Conservation (phyloP, 2,329 filamentous ascomycete genomes). For the Sarocladiaceae sp. region DNA sequence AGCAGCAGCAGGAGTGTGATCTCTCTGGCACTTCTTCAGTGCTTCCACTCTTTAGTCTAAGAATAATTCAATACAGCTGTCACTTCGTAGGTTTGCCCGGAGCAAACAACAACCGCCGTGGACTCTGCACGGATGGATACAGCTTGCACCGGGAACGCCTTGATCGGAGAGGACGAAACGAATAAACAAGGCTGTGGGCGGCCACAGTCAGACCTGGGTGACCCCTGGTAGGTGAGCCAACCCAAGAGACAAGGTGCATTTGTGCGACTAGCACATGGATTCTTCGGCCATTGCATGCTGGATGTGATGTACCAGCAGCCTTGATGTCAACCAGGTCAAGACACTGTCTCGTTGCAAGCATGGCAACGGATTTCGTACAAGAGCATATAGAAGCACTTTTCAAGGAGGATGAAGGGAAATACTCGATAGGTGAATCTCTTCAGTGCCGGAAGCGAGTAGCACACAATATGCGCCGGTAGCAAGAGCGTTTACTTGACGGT, state of each 20-base stretch:
- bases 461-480: too few relatives aligned
- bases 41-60: not conserved
- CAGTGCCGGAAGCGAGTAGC: too few relatives aligned
- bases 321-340: too few relatives aligned
- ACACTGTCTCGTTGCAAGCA: too few relatives aligned
- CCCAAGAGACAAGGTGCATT: not conserved
- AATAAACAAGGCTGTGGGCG: conserved; percentile 2
- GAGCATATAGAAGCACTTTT: too few relatives aligned
- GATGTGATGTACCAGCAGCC: too few relatives aligned
- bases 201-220: not conserved
- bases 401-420: too few relatives aligned
- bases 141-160: not conserved
- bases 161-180: not conserved
- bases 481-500: too few relatives aligned
- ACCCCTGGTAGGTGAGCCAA: not conserved
- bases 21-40: not conserved
- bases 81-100: not conserved
- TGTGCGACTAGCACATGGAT: not conserved
- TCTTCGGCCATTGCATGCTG: too few relatives aligned
- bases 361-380: too few relatives aligned
- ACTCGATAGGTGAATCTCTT: too few relatives aligned
- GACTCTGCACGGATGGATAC: not conserved
- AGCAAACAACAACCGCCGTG: conserved; percentile 1
- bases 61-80: not conserved
- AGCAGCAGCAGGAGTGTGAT: not conserved